Evolutionary conservation across 257 asterid species (phyloP), one percentile per base, ranked within the genome.

Genomic region (Fraxinus americana): DNA sequence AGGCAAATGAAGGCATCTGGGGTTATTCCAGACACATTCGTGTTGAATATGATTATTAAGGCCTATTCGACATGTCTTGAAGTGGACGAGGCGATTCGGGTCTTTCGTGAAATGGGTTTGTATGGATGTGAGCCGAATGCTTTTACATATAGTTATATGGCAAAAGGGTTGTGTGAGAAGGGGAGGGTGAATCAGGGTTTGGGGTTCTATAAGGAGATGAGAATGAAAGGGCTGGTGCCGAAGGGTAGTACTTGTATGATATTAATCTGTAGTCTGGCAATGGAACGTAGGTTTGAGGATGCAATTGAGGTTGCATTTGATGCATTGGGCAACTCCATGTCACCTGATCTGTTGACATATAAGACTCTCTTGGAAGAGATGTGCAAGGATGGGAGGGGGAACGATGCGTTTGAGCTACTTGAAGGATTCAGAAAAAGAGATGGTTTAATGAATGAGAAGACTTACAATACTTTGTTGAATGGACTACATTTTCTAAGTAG

Each of bases 1-100:
- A 90, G 86, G 90, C 98, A 94, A 70, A 94, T 94, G 97, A 91
- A 94, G 89, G 89, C 94, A 1, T 83, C 86, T 1, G 98, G 99
- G 35, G 83, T 95, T 43, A 90, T 93, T 9, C 99, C 97, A 0
- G 94, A 95, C 70, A 83, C 97, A 0, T 89, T 91, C 71, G 93
- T 87, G 34, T 75, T 95, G 88, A 95, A 93, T 72, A 87, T 95
- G 99, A 89, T 94, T 67, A 86, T 92, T 69, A 94, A 94, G 80
- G 98, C 99, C 21, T 91, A 85, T 73, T 89, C 97, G 0, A 91
- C 86, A 67, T 89, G 94, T 74, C 95, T 84, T 1, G 94, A 90
- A 77, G 86, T 91, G 54, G 98, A 93, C 39, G 99, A 93, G 59
- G 97, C 98, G 0, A 78, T 90, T 72, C 79, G 97, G 43, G 91